Evolutionary conservation across 805 yeast species (phyloP).

Genomic region (Saccharomyces mikatae): DNA sequence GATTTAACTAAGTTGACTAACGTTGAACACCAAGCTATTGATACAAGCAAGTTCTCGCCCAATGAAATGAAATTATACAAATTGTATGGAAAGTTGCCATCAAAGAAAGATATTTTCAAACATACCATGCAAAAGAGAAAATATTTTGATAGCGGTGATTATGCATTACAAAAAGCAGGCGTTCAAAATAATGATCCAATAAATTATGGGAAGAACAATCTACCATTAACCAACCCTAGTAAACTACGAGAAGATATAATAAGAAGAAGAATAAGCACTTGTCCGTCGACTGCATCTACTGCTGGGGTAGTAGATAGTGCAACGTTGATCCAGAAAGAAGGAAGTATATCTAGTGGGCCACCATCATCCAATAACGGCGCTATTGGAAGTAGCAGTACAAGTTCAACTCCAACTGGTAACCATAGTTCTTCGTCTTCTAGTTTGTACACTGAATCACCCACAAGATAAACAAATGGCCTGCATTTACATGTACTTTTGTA

Average conservation of each 20-base stretch:
- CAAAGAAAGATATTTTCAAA: slow-evolving; percentile 62
- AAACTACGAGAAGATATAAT: slow-evolving; percentile 22
- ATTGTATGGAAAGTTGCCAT: slow-evolving; percentile 77
- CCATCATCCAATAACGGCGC: slow-evolving; percentile 9
- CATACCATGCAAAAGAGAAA: slow-evolving; percentile 74
- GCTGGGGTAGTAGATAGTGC: slow-evolving; percentile 9
- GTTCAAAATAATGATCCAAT: slow-evolving; percentile 13
- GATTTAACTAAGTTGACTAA: slow-evolving; percentile 5
- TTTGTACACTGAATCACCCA: neutral
- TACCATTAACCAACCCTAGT: slow-evolving; percentile 24
- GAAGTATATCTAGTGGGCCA: slow-evolving; percentile 24
- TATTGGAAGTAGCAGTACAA: neutral
- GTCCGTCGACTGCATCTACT: slow-evolving; percentile 2
- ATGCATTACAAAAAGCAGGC: slow-evolving; percentile 71
- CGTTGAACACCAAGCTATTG: slow-evolving; percentile 26
- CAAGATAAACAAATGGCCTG: neutral
- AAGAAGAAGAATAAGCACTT: slow-evolving; percentile 20
- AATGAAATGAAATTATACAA: slow-evolving; percentile 69
- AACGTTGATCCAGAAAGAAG: slow-evolving; percentile 14
- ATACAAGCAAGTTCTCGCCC: slow-evolving; percentile 51
- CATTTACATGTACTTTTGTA: neutral
- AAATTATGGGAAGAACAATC: slow-evolving; percentile 12
- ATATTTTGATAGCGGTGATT: slow-evolving; percentile 87
- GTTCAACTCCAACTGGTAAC: neutral
- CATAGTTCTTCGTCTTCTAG: neutral